Evolutionary conservation across 768 basidiomycete genomes (phyloP), one percentile per base, ranked within the genome.

Genomic region (Suillus luteus): DNA sequence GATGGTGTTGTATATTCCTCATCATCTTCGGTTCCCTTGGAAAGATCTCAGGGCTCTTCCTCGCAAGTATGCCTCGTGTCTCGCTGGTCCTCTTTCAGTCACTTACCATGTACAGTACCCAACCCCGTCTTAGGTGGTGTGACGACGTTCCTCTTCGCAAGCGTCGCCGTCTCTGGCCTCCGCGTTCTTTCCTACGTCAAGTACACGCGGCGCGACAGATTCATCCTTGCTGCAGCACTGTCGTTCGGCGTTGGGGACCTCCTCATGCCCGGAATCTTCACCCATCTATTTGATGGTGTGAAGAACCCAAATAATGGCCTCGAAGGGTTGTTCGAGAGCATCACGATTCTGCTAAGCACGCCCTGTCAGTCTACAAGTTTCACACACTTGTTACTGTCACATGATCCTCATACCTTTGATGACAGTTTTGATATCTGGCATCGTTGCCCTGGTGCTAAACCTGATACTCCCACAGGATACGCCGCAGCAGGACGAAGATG

Each of bases 81-180:
- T 40, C 7, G 10, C 15, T 43, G 14, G 15, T 33, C 41, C 8
- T 49, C 10, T 9, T 1, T 10, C 27, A 8, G 49, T 55, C 62
- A 24, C 12, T 49, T 6, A 38, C 41, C 43, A 14, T 22, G 40
- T 75, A 15, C 64, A 84, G 83, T 95, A 64, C 93, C 93, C 1
- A 88, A 90, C 69, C 80, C 92, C 0, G 92, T 93, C 8, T 82
- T 93, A 0, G 93, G 92, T 2, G 92, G 92, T 3, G 91, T 94
- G 3, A 95, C 92, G 12, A 93, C 92, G 3, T 94, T 94, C 82
- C 81, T 94, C 11, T 94, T 95, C 70, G 88, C 90, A 0, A 87
- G 82, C 46, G 92, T 94, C 35, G 82, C 84, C 17, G 83, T 85
- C 8, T 90, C 89, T 0, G 92, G 93, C 38, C 59, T 90, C 35